phyloP scores from a whole-genome alignment of 139 green algal genomes.

The Eudorina sp. region DNA sequence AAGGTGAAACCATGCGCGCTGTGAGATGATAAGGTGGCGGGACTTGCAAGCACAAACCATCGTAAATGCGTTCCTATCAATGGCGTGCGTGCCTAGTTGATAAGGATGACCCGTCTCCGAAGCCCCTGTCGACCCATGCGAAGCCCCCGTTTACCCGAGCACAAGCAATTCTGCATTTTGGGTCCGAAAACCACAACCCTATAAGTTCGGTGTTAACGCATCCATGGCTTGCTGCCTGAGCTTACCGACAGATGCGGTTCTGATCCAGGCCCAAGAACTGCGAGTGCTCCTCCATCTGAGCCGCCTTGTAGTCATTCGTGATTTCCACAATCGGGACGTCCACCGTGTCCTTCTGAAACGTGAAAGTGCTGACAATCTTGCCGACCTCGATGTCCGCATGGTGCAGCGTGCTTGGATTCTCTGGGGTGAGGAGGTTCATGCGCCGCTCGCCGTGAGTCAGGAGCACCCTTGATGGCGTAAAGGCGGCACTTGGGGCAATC shows the following conservation, averaged over 20 bases:
- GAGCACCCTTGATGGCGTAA: constrained; percentile 76
- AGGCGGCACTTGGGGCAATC: not conserved
- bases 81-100: no score
- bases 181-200: no score
- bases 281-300: constrained; percentile 78
- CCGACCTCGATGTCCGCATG: constrained; percentile 76
- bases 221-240: no score
- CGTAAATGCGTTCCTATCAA: no score
- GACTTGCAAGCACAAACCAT: no score
- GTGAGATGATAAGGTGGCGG: no score
- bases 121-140: no score
- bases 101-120: no score
- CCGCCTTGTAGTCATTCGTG: constrained; percentile 80
- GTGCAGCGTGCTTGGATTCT: constrained; percentile 66
- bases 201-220: no score
- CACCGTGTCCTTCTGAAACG: constrained; percentile 90
- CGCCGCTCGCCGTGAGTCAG: constrained; percentile 79
- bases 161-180: no score
- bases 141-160: no score
- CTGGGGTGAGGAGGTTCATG: constrained; percentile 92
- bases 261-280: constrained; percentile 92
- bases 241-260: constrained; percentile 82
- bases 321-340: constrained; percentile 86
- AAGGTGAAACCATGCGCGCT: no score
- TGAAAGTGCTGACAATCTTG: constrained; percentile 88